Conservation (phyloP, 2,329 filamentous ascomycete species). For the Metarhizium anisopliae region DNA sequence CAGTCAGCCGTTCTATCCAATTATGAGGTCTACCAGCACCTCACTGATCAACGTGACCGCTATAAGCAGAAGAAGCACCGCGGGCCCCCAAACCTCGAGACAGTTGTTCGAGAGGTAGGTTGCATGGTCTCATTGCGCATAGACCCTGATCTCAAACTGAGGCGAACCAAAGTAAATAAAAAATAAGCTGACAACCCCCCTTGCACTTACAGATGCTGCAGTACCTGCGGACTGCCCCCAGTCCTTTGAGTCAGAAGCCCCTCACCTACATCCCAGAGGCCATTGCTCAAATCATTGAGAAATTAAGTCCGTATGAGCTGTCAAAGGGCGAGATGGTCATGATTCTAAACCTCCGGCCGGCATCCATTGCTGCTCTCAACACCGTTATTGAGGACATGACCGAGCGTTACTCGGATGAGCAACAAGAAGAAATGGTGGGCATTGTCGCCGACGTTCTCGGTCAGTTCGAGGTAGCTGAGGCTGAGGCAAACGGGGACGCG, state of each 20-base stretch:
- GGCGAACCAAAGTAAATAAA: background rate
- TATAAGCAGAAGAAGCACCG: constrained; percentile 43
- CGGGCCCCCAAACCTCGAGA: constrained; percentile 49
- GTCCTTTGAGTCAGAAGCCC: constrained; percentile 47
- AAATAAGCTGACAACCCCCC: background rate
- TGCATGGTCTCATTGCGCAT: background rate
- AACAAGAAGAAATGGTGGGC: constrained; percentile 49
- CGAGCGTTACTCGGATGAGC: constrained; percentile 47
- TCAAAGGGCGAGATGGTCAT: constrained; percentile 62
- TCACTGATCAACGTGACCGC: constrained; percentile 44
- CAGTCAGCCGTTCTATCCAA: constrained; percentile 64
- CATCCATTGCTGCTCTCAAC: constrained; percentile 47
- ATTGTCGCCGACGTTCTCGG: constrained; percentile 51
- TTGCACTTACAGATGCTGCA: constrained; percentile 41
- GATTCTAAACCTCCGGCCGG: constrained; percentile 57
- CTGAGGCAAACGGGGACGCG: constrained; percentile 20
- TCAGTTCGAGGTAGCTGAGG: constrained; percentile 24
- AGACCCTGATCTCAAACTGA: background rate
- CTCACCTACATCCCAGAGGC: constrained; percentile 42
- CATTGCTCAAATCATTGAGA: constrained; percentile 44
- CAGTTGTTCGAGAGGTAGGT: constrained; percentile 55
- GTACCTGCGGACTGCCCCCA: constrained; percentile 47
- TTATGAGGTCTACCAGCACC: constrained; percentile 61
- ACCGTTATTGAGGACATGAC: constrained; percentile 58
- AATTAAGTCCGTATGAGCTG: constrained; percentile 47